Base-by-base conservation (phyloP, 129 eudicot genomes). In the Erigeron canadensis region DNA sequence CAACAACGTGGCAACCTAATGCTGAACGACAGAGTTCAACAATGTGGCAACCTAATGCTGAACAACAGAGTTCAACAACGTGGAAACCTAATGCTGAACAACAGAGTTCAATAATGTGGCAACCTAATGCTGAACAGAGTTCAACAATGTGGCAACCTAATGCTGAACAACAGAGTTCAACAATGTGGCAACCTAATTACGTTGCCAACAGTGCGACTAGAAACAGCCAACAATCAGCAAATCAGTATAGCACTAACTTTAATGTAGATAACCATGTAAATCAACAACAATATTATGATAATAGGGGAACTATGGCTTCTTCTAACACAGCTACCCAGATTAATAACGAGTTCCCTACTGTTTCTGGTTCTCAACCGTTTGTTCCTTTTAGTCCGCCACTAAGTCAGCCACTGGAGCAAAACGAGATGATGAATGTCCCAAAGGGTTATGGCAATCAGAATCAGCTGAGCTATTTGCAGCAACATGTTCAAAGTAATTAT, bases 61-160 rank as follows among this genome's bases (percentile, higher is more conserved):
- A 39, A 73, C 88, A 81, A 67, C 91, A 71, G 57, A 70, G 58
- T 72, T 65, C 79, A 65, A 54, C 65, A 71, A 75, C 45, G 75
- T 82, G 88, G 89, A 87, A 80, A 69, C 80, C 91, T 65, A 79
- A 64, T 65, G 59, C 58, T 56, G 73, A 39, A 73, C 88, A 81
- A 67, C 91, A 71, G 57, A 70, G 58, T 72, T 65, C 79, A 65
- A 54, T 57, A 71, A 75, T 46, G 75, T 82, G 88, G 89, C 89
- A 80, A 69, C n/a, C n/a, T n/a, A 72, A 74, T 34, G 59, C 58
- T 56, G 74, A 40, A 74, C 89, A 81, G n/a, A n/a, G n/a, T n/a
- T n/a, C n/a, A n/a, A n/a, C n/a, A n/a, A n/a, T n/a, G n/a, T n/a
- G n/a, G n/a, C n/a, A n/a, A n/a, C n/a, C n/a, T n/a, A 71, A 73